Evolutionary conservation across 2,329 filamentous ascomycete species (phyloP), one percentile per base, ranked within the genome.

Genomic region (Phialocephala subalpina): DNA sequence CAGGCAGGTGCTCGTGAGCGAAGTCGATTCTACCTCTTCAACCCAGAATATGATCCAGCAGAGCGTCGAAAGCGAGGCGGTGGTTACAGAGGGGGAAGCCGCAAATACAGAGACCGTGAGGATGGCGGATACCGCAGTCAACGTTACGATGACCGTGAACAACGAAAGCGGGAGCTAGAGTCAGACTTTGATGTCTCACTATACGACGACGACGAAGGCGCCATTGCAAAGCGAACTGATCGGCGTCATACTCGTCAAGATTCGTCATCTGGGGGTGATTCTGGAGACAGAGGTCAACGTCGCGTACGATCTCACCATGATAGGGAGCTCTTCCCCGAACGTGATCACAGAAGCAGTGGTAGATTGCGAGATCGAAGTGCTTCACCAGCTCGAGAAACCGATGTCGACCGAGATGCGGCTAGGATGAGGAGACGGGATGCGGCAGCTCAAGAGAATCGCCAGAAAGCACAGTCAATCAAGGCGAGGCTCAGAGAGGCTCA

Each of bases 1-100:
- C 86, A 89, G 73, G 86, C 83, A 52, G 90, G 92, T 47, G 95
- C 96, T 1, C 87, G 93, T 12, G 86, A 91, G 59, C 86, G 92
- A 67, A 98, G 95, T 79, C 87, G 93, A 14, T 98, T 97, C 81
- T 99, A 99, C 77, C 87, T 97, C 40, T 86, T 96, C 74, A 92
- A 98, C 73, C 95, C 95, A 0, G 92, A 97, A 73, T 89, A 94
- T 76, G 94, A 97, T 74, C 93, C 91, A 2, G 89, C 90, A 71
- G 93, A 92, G 80, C 86, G 87, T 60, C 82, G 89, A 68, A 85
- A 89, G 66, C 83, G 82, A 65, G 83, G 86, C 59, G 83, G 86
- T 52, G 77, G 78, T 16, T 49, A 53, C 27, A 53, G 49, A 53
- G 73, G 76, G 60, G 77, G 77, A 36, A 82, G 80, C 70, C 82